Percentiles rank a stretch among this genome's conserved stretches.
Conservation (phyloP, 352 stramenopile genomes). For the Phytophthora citricola region DNA sequence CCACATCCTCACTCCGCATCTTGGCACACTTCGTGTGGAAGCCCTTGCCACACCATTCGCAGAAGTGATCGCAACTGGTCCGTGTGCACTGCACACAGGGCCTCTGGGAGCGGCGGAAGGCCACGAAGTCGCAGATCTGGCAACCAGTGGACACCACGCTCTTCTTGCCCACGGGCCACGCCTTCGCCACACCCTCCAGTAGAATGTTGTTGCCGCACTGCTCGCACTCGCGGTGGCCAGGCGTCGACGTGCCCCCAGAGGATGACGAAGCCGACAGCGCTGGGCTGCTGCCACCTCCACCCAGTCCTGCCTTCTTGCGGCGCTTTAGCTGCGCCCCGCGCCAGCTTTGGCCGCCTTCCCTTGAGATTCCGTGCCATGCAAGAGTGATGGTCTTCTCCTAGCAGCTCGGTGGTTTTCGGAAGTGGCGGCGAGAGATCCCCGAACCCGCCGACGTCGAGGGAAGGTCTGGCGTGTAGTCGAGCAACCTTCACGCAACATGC, state of each 20-base stretch:
- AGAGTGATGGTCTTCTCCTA: conserved; percentile 38
- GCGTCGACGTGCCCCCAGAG: conserved; percentile 39
- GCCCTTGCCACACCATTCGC: conserved; percentile 85
- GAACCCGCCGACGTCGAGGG: conserved; percentile 17
- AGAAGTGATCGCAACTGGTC: conserved; percentile 78
- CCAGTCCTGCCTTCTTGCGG: conserved; percentile 37
- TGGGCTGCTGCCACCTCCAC: conserved; percentile 27
- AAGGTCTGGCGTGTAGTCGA: background rate
- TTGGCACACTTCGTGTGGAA: conserved; percentile 81
- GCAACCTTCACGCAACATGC: conserved; percentile 25
- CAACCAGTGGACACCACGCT: conserved; percentile 56
- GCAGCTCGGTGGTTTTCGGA: conserved; percentile 33
- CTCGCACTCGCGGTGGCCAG: conserved; percentile 62
- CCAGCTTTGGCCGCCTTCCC: conserved; percentile 32
- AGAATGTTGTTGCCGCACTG: conserved; percentile 52
- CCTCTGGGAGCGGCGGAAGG: conserved; percentile 68
- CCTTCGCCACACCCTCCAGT: conserved; percentile 53
- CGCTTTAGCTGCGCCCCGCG: conserved; percentile 35
- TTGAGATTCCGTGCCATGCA: conserved; percentile 46
- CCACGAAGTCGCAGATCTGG: conserved; percentile 87
- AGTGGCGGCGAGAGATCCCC: conserved; percentile 39
- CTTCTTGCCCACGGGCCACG: conserved; percentile 55
- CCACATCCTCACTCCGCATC: conserved; percentile 57
- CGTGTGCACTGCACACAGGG: conserved; percentile 72
- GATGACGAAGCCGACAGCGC: conserved; percentile 35